phyloP scores from a whole-genome alignment of 228 moss, liverwort and hornwort species.

The Sphagnum magellanicum region DNA sequence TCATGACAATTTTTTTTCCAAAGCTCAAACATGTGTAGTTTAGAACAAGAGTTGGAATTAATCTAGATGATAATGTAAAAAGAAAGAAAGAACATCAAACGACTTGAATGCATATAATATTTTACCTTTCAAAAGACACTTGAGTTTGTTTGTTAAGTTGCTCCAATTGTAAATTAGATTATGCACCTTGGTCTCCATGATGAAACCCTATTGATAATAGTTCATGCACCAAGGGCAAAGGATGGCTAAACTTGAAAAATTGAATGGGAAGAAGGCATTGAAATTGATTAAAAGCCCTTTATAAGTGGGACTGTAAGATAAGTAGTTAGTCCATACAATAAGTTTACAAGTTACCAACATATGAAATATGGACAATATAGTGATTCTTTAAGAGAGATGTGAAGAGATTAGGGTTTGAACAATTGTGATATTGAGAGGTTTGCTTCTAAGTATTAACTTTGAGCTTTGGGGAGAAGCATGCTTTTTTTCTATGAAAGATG shows the following conservation, averaged over 20 bases:
- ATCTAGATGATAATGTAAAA: neutral
- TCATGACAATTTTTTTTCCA: neutral
- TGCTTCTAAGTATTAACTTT: neutral
- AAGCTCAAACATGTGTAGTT: constrained; percentile 2
- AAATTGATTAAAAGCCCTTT: neutral
- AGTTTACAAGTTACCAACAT: neutral
- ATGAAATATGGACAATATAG: neutral
- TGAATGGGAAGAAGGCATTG: too few species aligned
- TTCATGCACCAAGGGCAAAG: neutral
- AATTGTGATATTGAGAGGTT: neutral
- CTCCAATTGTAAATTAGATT: too few species aligned
- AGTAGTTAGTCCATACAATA: neutral
- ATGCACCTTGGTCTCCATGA: too few species aligned
- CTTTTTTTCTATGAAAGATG: neutral
- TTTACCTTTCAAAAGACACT: neutral
- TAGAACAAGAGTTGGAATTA: neutral
- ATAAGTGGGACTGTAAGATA: neutral
- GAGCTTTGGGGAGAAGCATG: neutral
- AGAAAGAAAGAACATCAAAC: too few species aligned
- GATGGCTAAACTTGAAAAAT: too few species aligned
- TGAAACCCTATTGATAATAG: neutral
- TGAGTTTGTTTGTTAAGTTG: too few species aligned
- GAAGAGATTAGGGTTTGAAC: neutral
- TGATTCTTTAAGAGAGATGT: neutral
- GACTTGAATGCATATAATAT: too few species aligned